Evolutionary conservation across 1,284 basidiomycete genomes (phyloP), one percentile per base, ranked within the genome.

Genomic region (Omphalotus olearius): DNA sequence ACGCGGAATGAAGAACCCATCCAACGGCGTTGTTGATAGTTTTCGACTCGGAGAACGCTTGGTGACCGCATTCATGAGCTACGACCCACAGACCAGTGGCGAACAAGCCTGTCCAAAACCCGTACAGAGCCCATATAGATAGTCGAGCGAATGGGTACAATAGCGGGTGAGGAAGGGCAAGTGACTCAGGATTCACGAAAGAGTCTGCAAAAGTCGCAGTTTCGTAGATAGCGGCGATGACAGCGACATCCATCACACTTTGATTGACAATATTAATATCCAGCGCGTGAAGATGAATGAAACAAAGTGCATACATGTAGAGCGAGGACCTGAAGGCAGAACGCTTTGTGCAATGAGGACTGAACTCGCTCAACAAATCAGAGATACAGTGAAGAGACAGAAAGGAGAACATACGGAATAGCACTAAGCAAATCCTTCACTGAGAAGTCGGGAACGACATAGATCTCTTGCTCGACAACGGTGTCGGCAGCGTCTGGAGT

Each of bases 31-130:
- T 94, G 78, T 99, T 99, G 70, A 98, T 78, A 26, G 76, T 68
- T 76, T 98, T 99, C 59, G 88, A 95, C 57, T 94, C 85, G n/a
- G 93, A 97, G 77, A 93, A 99, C 0, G 91, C 91, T 70, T 98
- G 96, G 71, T 99, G 97, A 43, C 97, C 96, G 63, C 90, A 92
- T 67, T 94, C 87, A 60, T 92, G 90, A 39, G 87, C 95, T 57
- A 97, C 76, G 59, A 98, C 88, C 95, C 95, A 98, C 48, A 98
- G 72, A 61, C 96, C 97, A 28, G 95, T 99, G 25, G 82, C 88
- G 56, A 94, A 91, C 44, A 97, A 80, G 52, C 95, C 95, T n/a
- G 85, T 73, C 59, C 78, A 76, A 70, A 97, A 85, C 52, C 82
- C 78, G 72, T 98, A 98, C 41, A 87, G 57, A 13, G 85, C 74